Evolutionary conservation across 2,329 filamentous ascomycete species (phyloP).

Genomic region (Penicillium palitans): DNA sequence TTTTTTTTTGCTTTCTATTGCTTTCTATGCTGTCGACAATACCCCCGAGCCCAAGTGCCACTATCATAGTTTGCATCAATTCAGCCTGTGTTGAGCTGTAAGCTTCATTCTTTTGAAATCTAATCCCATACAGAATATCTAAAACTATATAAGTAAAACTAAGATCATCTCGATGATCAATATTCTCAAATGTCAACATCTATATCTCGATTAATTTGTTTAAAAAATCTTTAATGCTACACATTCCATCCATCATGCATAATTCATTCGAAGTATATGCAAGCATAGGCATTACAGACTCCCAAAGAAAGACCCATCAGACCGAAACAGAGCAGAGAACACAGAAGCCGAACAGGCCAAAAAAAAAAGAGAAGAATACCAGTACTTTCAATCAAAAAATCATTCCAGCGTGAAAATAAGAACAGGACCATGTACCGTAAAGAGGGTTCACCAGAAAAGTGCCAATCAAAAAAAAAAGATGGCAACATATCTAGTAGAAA

Average conservation of each 20-base stretch:
- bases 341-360: conserved; percentile 6
- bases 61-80: conserved; percentile 11
- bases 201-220: conserved; percentile 1
- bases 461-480: conserved; percentile 6
- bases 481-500: conserved; percentile 70
- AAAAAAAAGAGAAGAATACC: conserved; percentile 8
- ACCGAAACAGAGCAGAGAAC: conserved; percentile 9
- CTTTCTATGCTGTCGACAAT: conserved; percentile 23
- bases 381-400: conserved; percentile 9
- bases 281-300: conserved; percentile 13
- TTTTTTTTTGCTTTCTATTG: conserved; percentile 10
- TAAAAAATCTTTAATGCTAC: conserved; percentile 2
- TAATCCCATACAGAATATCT: background rate
- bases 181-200: conserved; percentile 8
- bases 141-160: background rate
- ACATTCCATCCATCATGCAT: conserved; percentile 9
- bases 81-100: conserved; percentile 3
- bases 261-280: conserved; percentile 10
- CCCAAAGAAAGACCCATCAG: conserved; percentile 13
- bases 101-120: background rate
- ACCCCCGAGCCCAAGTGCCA: conserved; percentile 17
- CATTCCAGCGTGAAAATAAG: conserved; percentile 13
- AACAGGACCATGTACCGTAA: conserved; percentile 5
- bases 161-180: background rate
- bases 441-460: background rate